Percentiles rank a stretch among this genome's conserved stretches.
Conservation (phyloP, 495 filamentous ascomycete species). For the Viridothelium virens region DNA sequence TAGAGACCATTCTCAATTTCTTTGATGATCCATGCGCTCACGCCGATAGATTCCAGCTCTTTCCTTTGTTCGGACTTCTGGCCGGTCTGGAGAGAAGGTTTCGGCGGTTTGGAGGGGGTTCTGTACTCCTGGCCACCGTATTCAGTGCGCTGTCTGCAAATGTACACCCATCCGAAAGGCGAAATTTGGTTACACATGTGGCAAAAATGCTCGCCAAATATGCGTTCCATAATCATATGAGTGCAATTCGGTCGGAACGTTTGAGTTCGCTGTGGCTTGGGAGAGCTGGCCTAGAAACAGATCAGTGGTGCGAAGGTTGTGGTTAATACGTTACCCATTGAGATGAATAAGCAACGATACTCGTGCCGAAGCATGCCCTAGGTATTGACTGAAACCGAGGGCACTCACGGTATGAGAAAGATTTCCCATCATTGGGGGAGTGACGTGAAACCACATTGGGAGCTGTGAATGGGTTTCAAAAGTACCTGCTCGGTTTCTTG, state of each 20-base stretch:
- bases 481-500: neutral
- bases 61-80: neutral
- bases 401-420: neutral
- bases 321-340: neutral
- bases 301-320: neutral
- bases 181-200: slow-evolving; percentile 42
- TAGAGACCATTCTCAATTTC: slow-evolving; percentile 21
- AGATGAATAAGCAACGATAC: neutral
- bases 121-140: neutral
- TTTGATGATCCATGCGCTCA: slow-evolving; percentile 22
- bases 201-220: slow-evolving; percentile 46
- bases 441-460: neutral
- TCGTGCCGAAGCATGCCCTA: neutral
- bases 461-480: neutral
- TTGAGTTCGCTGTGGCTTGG: slow-evolving; percentile 12
- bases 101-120: slow-evolving; percentile 31
- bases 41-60: slow-evolving; percentile 18
- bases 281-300: slow-evolving; percentile 8
- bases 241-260: slow-evolving; percentile 41
- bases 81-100: slow-evolving; percentile 22
- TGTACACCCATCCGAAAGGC: slow-evolving; percentile 57
- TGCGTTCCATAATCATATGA: slow-evolving; percentile 52
- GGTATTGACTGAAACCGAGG: neutral
- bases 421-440: neutral
- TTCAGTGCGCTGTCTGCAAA: slow-evolving; percentile 43